Evolutionary conservation across 2,329 filamentous ascomycete species (phyloP).

Genomic region (Colletotrichum graminicola): DNA sequence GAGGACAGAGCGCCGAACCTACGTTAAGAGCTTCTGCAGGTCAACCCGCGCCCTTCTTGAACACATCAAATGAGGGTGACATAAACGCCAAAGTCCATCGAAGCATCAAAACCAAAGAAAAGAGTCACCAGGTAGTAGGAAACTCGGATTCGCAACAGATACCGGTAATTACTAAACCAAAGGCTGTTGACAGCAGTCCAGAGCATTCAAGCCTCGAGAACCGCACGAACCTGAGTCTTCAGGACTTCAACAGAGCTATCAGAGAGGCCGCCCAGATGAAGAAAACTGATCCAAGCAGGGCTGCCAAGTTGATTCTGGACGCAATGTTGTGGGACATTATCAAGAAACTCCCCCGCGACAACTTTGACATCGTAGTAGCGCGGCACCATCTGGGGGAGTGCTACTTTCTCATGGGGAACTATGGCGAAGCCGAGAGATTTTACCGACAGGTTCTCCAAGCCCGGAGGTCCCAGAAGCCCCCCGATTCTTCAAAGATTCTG

Average conservation of each 20-base stretch:
- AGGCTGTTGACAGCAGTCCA: neutral
- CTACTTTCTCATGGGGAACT: neutral
- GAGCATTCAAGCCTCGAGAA: constrained; percentile 5
- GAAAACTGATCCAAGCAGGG: neutral
- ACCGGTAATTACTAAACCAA: neutral
- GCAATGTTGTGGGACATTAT: constrained; percentile 7
- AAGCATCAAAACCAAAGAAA: neutral
- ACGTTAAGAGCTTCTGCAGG: neutral
- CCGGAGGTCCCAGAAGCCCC: neutral
- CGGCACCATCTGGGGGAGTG: constrained; percentile 10
- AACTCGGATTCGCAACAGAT: neutral
- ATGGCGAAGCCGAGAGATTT: neutral
- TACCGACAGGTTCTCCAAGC: constrained; percentile 10
- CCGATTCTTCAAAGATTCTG: neutral
- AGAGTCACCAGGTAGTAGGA: neutral
- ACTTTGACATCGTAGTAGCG: constrained; percentile 1
- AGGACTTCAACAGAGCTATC: constrained; percentile 6
- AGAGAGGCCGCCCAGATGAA: neutral
- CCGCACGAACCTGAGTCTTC: constrained; percentile 1
- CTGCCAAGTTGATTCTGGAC: constrained; percentile 7
- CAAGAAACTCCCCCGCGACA: constrained; percentile 9
- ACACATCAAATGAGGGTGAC: neutral
- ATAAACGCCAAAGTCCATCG: neutral
- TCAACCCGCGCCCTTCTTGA: neutral
- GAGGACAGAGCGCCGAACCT: constrained; percentile 2